phyloP scores from a whole-genome alignment of 2,329 filamentous ascomycete species.

The Colletotrichum sp. region DNA sequence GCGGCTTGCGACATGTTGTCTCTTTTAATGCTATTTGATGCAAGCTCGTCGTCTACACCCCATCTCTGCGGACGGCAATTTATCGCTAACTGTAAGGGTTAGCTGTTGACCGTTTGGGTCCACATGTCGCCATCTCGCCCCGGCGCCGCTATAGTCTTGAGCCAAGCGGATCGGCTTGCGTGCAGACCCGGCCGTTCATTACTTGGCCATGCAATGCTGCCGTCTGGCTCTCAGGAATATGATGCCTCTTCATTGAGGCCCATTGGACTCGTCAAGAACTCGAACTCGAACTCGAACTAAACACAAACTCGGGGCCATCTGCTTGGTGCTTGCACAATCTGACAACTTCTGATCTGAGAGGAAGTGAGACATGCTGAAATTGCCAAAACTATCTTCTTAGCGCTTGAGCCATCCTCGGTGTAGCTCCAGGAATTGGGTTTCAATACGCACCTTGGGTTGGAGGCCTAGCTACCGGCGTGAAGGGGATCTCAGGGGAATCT shows the following conservation, averaged over 20 bases:
- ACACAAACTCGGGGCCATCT: neutral
- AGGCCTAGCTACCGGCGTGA: neutral
- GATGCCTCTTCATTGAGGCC: neutral
- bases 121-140: neutral
- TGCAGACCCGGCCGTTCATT: neutral
- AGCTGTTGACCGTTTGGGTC: neutral
- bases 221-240: neutral
- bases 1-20: conserved; percentile 16
- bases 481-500: neutral
- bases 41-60: neutral
- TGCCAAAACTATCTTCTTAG: neutral
- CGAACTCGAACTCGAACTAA: neutral
- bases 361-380: neutral
- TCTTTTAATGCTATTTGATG: neutral
- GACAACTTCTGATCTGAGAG: neutral
- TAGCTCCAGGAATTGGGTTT: neutral
- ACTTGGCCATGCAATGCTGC: neutral
- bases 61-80: neutral
- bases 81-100: neutral
- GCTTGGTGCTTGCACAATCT: neutral
- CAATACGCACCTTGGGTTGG: neutral
- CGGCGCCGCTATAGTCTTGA: neutral
- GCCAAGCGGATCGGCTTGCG: neutral
- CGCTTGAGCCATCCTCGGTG: neutral
- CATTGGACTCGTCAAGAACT: neutral